phyloP scores from a whole-genome alignment of 2,329 filamentous ascomycete species.

The Nothomitra cinnamomea region DNA sequence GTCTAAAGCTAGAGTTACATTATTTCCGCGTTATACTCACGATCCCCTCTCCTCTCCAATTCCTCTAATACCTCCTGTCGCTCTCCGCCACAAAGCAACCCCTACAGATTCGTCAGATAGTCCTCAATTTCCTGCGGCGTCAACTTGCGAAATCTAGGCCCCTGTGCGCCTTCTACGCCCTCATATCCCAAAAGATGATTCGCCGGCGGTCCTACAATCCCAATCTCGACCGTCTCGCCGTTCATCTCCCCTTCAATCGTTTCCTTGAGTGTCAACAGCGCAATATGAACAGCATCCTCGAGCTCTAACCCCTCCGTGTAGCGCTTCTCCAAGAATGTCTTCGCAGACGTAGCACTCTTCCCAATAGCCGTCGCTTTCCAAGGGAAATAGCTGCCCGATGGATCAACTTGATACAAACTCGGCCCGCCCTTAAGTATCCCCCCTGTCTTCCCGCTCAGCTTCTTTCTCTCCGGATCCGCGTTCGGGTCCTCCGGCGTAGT shows the following conservation, averaged over 20 bases:
- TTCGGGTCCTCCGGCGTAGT: constrained; percentile 33
- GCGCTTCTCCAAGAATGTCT: constrained; percentile 98
- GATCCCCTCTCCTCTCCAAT: no score
- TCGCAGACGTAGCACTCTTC: constrained; percentile 94
- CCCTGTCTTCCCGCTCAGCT: constrained; percentile 71
- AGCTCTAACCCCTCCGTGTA: constrained; percentile 95
- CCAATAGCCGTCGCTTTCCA: constrained; percentile 99
- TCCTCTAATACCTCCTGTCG: no score
- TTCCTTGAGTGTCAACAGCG: constrained; percentile 91
- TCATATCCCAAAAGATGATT: constrained; percentile 85
- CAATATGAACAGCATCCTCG: constrained; percentile 97
- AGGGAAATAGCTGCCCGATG: constrained; percentile 96
- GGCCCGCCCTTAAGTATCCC: constrained; percentile 91
- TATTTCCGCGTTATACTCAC: no score
- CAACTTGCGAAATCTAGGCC: constrained; percentile 83
- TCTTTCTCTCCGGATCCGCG: constrained; percentile 45
- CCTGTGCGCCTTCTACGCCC: constrained; percentile 68
- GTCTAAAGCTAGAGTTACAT: no score
- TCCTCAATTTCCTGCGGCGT: constrained; percentile 98
- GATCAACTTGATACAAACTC: constrained; percentile 96
- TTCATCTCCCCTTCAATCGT: constrained; percentile 99
- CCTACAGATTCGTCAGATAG: constrained; percentile 90
- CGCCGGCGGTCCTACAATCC: constrained; percentile 87
- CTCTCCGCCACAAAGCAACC: no score
- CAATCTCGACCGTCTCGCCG: constrained; percentile 95